Evolutionary conservation across 2,329 filamentous ascomycete species (phyloP), one percentile per base, ranked within the genome.

Genomic region (Purpureocillium takamizusanense): DNA sequence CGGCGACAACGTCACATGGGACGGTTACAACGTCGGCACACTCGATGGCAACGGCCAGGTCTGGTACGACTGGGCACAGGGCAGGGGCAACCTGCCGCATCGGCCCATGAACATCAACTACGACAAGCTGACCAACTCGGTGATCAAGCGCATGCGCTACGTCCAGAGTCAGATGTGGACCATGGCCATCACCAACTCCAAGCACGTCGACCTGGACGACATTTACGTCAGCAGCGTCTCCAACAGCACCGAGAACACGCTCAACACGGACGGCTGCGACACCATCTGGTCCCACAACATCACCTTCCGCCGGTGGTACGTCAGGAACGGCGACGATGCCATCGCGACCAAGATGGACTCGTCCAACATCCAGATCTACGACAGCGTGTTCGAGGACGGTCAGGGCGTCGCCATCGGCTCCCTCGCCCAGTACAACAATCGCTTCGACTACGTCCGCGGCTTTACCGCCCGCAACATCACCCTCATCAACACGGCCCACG

Each of bases 111-210:
- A 69, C 14, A 64, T 78, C 48, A 66, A 61, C 41, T 57, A 56
- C 36, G 45, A 57, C 14, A 56, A 60, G 3, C 59, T 72, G 4
- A 67, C 54, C 5, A 67, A 76, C 48, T 68, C 67, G 1, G 50
- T 67, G 4, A 57, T 78, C 11, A 55, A 59, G 29, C 63, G 70
- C 3, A 42, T 78, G 13, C 59, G 60, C 3, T 76, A 75, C 44
- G 54, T 78, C 7, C 66, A 74, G 42, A 72, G 66, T 42, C 74
- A 78, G 55, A 78, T 79, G 74, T 79, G 75, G 66, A 70, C 70
- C 1, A 69, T 77, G 63, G 68, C 69, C 1, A 62, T 75, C 23
- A 70, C 69, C 9, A 56, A 69, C 49, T 69, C 67, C 3, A 43
- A 64, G 7, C 54, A 69, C 35, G 54, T 70, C 2, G 53, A 69